Percentiles rank a stretch among this genome's conserved stretches.
These are phyloP conservation scores for Spirogloea muscicola DNA, from an alignment of 139 green algal genomes.

Conservation along the genomic window DNA sequence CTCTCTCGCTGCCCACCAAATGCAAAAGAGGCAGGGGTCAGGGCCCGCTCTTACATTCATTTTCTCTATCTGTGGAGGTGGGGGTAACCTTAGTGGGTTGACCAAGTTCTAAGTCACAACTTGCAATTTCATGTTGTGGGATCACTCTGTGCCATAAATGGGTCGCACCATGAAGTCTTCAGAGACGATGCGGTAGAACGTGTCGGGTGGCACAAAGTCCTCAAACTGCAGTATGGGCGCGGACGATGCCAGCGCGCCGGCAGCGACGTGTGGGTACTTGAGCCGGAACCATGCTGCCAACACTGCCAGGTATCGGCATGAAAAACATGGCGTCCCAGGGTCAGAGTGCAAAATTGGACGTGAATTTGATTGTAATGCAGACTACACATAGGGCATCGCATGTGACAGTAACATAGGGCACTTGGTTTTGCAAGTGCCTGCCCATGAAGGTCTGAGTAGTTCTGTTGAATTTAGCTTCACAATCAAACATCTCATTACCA, in stretches of 20 bases:
- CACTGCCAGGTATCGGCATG: conserved; percentile 57
- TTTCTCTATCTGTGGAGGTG: too few species aligned
- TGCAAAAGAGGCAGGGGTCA: not conserved
- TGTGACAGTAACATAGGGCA: too few species aligned
- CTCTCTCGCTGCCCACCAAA: conserved; percentile 43
- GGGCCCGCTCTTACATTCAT: too few species aligned
- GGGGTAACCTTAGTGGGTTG: too few species aligned
- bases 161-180: conserved; percentile 32
- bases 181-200: conserved; percentile 39
- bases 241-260: conserved; percentile 77
- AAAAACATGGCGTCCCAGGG: not conserved
- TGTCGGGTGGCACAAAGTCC: conserved; percentile 37
- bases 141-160: too few species aligned
- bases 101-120: too few species aligned
- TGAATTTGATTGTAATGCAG: not conserved
- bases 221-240: conserved; percentile 74
- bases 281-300: conserved; percentile 73
- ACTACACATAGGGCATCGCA: not conserved
- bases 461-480: not conserved
- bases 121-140: too few species aligned
- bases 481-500: not conserved
- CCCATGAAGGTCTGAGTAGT: not conserved
- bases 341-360: not conserved
- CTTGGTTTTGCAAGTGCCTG: not conserved
- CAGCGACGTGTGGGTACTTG: conserved; percentile 74